These are phyloP conservation scores for Aegilops sharonensis DNA, from an alignment of 176 grass and related monocot genomes.

Conservation along the genomic window DNA sequence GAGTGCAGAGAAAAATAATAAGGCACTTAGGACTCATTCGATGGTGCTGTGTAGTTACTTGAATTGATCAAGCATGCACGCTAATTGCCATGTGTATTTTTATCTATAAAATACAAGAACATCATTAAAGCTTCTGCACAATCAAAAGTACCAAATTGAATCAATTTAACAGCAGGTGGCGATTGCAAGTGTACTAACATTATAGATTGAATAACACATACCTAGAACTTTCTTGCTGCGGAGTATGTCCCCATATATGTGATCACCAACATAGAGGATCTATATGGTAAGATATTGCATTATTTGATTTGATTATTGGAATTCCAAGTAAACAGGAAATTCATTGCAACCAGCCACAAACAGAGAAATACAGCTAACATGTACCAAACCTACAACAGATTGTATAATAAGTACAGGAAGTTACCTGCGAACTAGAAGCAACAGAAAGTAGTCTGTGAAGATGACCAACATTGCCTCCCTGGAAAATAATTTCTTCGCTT, in stretches of 20 bases:
- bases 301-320: conserved; percentile 19
- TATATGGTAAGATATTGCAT: conserved; percentile 30
- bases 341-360: background rate
- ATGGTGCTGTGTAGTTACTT: background rate
- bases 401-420: conserved; percentile 13
- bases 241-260: conserved; percentile 98
- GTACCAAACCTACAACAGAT: background rate
- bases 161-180: background rate
- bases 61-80: conserved; percentile 1
- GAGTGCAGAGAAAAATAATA: background rate
- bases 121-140: background rate
- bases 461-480: conserved; percentile 96
- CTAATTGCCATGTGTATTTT: background rate
- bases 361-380: background rate
- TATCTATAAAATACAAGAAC: background rate
- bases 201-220: conserved; percentile 32
- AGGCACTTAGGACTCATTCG: background rate
- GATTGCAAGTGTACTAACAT: background rate
- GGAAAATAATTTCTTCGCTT: conserved; percentile 26
- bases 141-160: conserved; percentile 1
- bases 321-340: conserved; percentile 22
- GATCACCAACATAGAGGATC: conserved; percentile 98
- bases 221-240: conserved; percentile 98
- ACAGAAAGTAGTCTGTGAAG: conserved; percentile 89
- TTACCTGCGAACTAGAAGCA: conserved; percentile 97